Evolutionary conservation across 192 early-diverging fungal species (phyloP), one percentile per base, ranked within the genome.

Genomic region (Globomyces pollinis-pini): DNA sequence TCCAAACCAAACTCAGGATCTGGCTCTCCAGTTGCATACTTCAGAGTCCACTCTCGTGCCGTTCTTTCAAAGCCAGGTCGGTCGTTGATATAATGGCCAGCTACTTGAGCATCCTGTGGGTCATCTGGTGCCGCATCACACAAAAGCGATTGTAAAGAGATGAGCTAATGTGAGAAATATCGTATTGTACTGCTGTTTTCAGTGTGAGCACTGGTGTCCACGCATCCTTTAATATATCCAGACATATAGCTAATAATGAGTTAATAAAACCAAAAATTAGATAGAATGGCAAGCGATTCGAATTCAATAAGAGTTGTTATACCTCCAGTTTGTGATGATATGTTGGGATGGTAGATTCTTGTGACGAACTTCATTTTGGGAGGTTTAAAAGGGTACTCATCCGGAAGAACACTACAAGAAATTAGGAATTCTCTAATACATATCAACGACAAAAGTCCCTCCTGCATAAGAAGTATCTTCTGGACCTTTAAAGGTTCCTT

Each of bases 121-220:
- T 81, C 75, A 47, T 79, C 62, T 0, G 79, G 75, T 12, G 61
- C 77, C 15, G 79, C 71, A 34, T 78, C 74, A 26, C 62, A 72
- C 59, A 80, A 59, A 23, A 80, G 64, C 4, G 73, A 70, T 52
- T 75, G 75, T 1, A 80, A 55, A 5, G 78, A 80, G 33, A 80
- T 69, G 16, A 80, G 56, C 67, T 69, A 50, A 29, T 3, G 13
- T 45, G 6, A 44, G 12, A 3, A n/a, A 32, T 11, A 34, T 47
- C n/a, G n/a, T n/a, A n/a, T n/a, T n/a, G 13, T 53, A 70, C 63
- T 16, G 67, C 69, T 38, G 79, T 77, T 45, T 81, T 81, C 31
- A 81, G 47, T 1, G 79, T 81, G 26, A 78, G 55, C 2, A 80
- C 77, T 16, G 79, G 79, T 36, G 70, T 73, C 77, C 77, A 79